These are phyloP conservation scores for Pelargonium hybrid DNA, from an alignment of 441 rosid species.

Conservation along the genomic window DNA sequence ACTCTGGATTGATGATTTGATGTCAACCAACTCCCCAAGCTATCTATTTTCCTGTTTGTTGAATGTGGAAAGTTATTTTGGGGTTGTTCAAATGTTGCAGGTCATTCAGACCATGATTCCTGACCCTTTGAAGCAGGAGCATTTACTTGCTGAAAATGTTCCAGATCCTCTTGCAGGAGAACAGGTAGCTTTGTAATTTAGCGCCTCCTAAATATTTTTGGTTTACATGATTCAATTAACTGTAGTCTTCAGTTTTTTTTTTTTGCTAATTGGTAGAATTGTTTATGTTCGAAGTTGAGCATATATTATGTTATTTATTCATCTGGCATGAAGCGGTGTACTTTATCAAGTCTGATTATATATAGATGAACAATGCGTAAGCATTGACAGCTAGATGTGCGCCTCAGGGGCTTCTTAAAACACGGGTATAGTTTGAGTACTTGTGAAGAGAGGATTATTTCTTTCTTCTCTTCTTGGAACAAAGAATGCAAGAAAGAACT, in stretches of 20 bases:
- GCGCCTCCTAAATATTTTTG: not conserved
- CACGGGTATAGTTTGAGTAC: not conserved
- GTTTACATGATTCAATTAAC: not conserved
- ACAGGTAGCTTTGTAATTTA: conserved; percentile 40
- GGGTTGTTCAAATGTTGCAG: not conserved
- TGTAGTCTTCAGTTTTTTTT: not conserved
- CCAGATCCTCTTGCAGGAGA: conserved; percentile 52
- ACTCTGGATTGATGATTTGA: not conserved
- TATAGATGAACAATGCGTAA: not conserved
- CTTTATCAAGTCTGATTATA: not conserved
- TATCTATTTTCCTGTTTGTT: not conserved
- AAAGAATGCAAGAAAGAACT: not conserved
- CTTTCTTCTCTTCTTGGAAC: not conserved
- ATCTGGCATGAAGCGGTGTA: not conserved
- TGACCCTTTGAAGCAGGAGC: conserved; percentile 57
- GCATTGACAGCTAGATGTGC: too few species aligned
- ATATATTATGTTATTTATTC: too few species aligned
- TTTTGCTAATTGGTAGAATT: not conserved
- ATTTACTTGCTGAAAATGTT: conserved; percentile 44
- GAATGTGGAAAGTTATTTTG: not conserved
- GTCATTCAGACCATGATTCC: conserved; percentile 37
- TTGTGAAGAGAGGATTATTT: not conserved
- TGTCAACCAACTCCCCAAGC: not conserved
- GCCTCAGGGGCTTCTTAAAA: too few species aligned
- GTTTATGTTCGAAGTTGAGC: not conserved